These are phyloP conservation scores for Leccinum obscurum DNA, from an alignment of 768 basidiomycete species.

Conservation along the genomic window DNA sequence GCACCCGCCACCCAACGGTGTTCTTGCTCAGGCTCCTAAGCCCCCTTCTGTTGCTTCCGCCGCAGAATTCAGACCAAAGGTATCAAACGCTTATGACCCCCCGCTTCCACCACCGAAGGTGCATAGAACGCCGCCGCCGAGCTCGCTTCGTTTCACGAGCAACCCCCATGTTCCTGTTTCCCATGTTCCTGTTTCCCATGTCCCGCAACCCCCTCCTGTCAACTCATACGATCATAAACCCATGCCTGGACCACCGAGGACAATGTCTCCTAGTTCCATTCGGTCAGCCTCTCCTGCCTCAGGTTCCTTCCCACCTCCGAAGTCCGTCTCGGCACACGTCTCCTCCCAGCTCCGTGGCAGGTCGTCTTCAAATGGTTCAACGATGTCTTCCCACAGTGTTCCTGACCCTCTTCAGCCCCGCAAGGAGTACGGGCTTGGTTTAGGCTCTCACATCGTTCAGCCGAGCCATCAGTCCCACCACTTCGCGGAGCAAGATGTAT, in stretches of 20 bases:
- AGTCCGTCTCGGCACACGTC: slow-evolving; percentile 16
- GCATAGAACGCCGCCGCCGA: slow-evolving; percentile 27
- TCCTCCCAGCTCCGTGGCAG: slow-evolving; percentile 34
- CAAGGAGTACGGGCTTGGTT: slow-evolving; percentile 30
- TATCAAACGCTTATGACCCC: slow-evolving; percentile 75
- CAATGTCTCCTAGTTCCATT: slow-evolving; percentile 31
- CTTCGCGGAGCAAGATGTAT: slow-evolving; percentile 26
- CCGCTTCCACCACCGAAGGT: slow-evolving; percentile 58
- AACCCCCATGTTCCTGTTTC: slow-evolving; percentile 15
- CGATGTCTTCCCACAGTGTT: slow-evolving; percentile 34
- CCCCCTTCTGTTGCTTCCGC: slow-evolving; percentile 39
- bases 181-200: slow-evolving; percentile 12
- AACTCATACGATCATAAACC: slow-evolving; percentile 24
- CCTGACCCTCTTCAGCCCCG: slow-evolving; percentile 21
- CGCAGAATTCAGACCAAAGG: slow-evolving; percentile 59
- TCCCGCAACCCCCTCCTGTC: slow-evolving; percentile 10
- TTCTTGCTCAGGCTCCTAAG: slow-evolving; percentile 31
- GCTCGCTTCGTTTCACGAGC: slow-evolving; percentile 23
- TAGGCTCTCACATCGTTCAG: slow-evolving; percentile 20
- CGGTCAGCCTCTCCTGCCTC: slow-evolving; percentile 25
- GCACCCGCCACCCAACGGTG: slow-evolving; percentile 19
- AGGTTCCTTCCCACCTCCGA: slow-evolving; percentile 41
- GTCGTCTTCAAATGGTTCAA: slow-evolving; percentile 48
- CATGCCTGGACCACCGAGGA: slow-evolving; percentile 26
- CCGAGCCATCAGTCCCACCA: slow-evolving; percentile 19